phyloP scores from a whole-genome alignment of 768 basidiomycete species.

The Fomitopsis serialis region DNA sequence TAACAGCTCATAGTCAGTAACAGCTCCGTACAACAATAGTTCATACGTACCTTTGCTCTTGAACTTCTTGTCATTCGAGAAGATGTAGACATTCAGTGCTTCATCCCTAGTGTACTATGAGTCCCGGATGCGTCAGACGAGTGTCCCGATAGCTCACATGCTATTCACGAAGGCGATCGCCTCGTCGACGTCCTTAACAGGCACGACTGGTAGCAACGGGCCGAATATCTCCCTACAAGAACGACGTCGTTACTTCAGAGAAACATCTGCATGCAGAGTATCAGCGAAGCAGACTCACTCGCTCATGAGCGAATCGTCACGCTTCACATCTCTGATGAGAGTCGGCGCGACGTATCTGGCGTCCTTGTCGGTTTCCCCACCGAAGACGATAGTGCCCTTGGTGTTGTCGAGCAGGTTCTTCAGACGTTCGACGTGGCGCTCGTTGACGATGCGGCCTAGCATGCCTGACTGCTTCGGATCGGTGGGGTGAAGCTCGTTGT shows the following conservation, averaged over 20 bases:
- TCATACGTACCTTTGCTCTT: too few relatives aligned
- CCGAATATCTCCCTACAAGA: constrained; percentile 76
- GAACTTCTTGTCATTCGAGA: too few relatives aligned
- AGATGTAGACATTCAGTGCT: too few relatives aligned
- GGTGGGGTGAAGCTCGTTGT: constrained; percentile 51
- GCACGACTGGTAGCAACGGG: constrained; percentile 70
- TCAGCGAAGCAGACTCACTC: constrained; percentile 45
- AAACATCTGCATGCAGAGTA: neutral
- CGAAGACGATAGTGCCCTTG: constrained; percentile 57
- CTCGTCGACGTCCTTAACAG: constrained; percentile 63
- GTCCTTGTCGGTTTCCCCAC: constrained; percentile 54
- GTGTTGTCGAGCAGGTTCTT: constrained; percentile 59
- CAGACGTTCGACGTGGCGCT: constrained; percentile 52
- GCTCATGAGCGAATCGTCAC: constrained; percentile 69
- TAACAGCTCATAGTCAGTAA: too few relatives aligned
- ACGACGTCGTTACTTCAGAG: neutral
- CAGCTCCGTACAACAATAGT: too few relatives aligned
- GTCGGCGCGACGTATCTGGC: constrained; percentile 68
- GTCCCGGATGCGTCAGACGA: too few relatives aligned
- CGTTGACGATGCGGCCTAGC: constrained; percentile 48
- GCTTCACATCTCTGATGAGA: constrained; percentile 54
- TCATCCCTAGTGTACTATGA: too few relatives aligned
- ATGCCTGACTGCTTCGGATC: constrained; percentile 36
- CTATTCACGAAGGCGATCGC: constrained; percentile 65
- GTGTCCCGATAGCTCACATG: too few relatives aligned